Evolutionary conservation across 768 basidiomycete genomes (phyloP), one percentile per base, ranked within the genome.

Genomic region (Russula emetica): DNA sequence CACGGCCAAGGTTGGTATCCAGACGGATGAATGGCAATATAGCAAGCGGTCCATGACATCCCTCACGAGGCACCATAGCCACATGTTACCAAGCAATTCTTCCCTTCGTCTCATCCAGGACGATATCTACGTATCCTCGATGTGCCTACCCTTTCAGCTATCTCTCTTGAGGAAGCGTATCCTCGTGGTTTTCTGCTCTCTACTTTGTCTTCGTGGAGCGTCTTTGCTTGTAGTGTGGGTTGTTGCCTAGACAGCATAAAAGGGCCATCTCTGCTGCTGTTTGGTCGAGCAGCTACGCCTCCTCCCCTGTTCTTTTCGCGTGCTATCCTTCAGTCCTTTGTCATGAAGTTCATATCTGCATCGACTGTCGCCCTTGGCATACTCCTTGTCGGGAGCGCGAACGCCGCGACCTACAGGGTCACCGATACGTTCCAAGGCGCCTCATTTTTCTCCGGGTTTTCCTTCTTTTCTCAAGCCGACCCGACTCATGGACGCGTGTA

Each of bases 401-500:
- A 76, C 11, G 79, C 77, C 34, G 81, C 77, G 10, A 77, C 76
- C 0, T 87, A 88, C 71, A 61, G 67, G 9, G 72, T 76, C 63
- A 73, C 77, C 28, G 82, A 80, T 59, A 83, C 77, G 61, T 74
- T 78, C 70, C 69, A 74, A 11, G 80, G 83, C 20, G 65, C 68
- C 64, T 77, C 74, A 22, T 86, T 88, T 68, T 76, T 83, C 61
- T 72, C 75, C n/a, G 71, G 76, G 11, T 88, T 88, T 69, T 65
- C 70, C 5, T 79, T 78, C 68, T 69, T 83, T 68, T 75, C 76
- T 22, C 79, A 82, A 45, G 18, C 80, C 1, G 87, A 88, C 69
- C 86, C 86, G 5, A 87, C 86, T 8, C 77, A 85, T 66, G 86
- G 86, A 32, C 78, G 85, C 58, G 87, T 89, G 86, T 86, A 72